phyloP scores from a whole-genome alignment of 768 basidiomycete genomes.

The Termitomyces sp. region DNA sequence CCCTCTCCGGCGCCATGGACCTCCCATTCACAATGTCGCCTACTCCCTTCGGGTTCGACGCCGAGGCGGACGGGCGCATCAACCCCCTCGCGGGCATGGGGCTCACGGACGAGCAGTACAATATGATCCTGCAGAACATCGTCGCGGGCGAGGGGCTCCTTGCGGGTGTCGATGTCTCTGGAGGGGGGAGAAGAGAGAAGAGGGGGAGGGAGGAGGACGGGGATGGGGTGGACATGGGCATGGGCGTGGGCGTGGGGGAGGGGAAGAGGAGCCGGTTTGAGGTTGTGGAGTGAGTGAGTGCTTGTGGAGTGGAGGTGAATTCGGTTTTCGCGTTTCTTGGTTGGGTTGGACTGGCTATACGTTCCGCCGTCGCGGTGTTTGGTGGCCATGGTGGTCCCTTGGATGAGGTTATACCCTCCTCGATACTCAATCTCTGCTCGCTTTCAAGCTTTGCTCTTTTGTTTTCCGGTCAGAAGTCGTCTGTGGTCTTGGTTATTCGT shows the following conservation, averaged over 20 bases:
- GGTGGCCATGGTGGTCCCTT: not conserved
- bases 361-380: too few species aligned
- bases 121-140: conserved; percentile 69
- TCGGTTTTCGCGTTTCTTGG: not conserved
- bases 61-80: conserved; percentile 54
- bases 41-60: conserved; percentile 18
- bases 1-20: conserved; percentile 1
- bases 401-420: not conserved
- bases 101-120: conserved; percentile 86
- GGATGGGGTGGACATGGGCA: not conserved
- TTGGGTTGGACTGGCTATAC: too few species aligned
- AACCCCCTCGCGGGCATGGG: conserved; percentile 89
- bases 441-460: not conserved
- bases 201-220: not conserved
- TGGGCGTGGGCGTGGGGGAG: not conserved
- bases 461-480: not conserved
- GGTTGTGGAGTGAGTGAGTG: conserved; percentile 1
- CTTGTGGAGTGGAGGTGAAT: not conserved
- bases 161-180: conserved; percentile 23
- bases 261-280: conserved; percentile 6
- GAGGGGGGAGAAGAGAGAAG: conserved; percentile 2
- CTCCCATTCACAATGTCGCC: conserved; percentile 1
- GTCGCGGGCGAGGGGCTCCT: conserved; percentile 59
- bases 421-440: not conserved
- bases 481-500: too few species aligned